phyloP scores from a whole-genome alignment of 2,329 filamentous ascomycete genomes.

The Venturia effusa region DNA sequence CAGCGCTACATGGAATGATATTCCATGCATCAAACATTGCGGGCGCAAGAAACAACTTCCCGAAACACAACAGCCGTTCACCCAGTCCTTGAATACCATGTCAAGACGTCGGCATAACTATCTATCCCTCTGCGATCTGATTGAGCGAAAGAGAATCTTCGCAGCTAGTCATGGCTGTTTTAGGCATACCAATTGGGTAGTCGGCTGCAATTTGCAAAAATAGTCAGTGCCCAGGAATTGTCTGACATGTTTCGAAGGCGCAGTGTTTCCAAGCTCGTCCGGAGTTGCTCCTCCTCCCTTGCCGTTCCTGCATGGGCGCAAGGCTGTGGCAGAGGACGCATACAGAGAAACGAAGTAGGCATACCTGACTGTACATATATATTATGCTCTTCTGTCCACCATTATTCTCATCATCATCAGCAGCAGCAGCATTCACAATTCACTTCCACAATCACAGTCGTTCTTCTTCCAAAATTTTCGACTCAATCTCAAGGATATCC shows the following conservation, averaged over 20 bases:
- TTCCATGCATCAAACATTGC: background rate
- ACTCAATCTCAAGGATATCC: background rate
- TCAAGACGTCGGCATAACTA: background rate
- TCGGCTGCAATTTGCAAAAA: background rate
- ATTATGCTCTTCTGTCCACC: background rate
- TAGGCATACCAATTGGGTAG: background rate
- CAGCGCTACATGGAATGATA: background rate
- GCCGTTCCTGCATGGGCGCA: background rate
- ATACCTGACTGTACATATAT: background rate
- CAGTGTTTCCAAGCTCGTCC: background rate
- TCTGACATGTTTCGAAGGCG: slow-evolving; percentile 4
- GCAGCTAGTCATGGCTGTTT: background rate
- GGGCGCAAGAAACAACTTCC: background rate
- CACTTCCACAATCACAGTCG: background rate
- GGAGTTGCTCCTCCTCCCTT: background rate
- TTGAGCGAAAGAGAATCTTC: background rate
- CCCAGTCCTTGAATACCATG: background rate
- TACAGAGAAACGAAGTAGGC: background rate
- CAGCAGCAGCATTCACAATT: background rate
- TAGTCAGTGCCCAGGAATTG: background rate
- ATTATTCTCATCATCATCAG: background rate
- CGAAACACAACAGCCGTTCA: background rate
- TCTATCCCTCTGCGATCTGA: background rate
- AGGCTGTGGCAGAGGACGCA: background rate
- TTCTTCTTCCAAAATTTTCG: background rate